Evolutionary conservation across 176 grass and related monocot species (phyloP), one percentile per base, ranked within the genome.

Genomic region (Aegilops bicornis): DNA sequence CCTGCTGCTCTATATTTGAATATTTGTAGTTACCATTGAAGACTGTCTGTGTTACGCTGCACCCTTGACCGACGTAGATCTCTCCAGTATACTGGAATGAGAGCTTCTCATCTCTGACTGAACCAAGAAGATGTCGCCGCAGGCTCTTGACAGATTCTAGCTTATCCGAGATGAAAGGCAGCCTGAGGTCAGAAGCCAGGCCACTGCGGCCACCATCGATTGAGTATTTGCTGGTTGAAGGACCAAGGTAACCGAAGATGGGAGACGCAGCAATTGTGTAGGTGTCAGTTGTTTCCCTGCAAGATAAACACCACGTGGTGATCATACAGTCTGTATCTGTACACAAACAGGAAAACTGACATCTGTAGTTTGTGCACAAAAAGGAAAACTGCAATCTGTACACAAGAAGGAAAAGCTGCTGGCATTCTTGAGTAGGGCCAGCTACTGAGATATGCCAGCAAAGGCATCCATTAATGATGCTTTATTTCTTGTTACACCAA

Each of bases 221-320:
- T 0, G 93, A 95, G 80, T 79, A 86, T 90, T 83, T 79, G 87
- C 93, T 93, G 11, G 84, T 88, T 29, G 88, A 89, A 76, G 88
- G 88, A 20, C 93, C 90, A 19, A 98, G 79, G 84, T 93, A 92
- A 61, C 96, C 96, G 40, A 98, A 98, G 83, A 36, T 82, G 40
- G 93, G 96, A 64, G 96, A 95, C 79, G 96, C 93, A 8, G 96
- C 83, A 24, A 98, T 98, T 82, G 93, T 94, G 74, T 92, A 98
- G 33, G 96, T 87, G 76, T 98, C 93, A 79, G 89, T 95, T 75
- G 93, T 92, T 83, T 95, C 93, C 79, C 96, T 98, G 88, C 73
- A 73, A 85, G 62, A 79, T 6, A 82, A 45, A 71, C 43, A 20
- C 3, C 19, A 27, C n/a, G 32, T 69, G 16, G 22, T 80, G 32